Evolutionary conservation across 129 eudicot species (phyloP).

Genomic region (Flaveria linearis): DNA sequence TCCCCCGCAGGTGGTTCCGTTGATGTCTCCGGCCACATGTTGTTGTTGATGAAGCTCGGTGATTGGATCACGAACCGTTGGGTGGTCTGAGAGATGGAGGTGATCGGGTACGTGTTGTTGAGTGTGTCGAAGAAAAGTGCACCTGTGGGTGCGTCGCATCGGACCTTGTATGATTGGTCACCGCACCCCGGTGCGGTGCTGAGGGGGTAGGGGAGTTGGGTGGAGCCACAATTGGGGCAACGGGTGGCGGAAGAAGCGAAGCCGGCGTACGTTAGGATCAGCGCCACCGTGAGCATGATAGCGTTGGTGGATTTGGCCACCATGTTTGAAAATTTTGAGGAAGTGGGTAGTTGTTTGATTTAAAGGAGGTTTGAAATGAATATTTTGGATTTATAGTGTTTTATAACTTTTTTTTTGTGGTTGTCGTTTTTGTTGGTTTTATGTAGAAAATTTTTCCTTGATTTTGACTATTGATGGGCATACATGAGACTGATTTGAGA

Average conservation of each 20-base stretch:
- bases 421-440: conserved; percentile 11
- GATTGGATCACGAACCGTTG: conserved; percentile 72
- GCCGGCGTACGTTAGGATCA: conserved; percentile 39
- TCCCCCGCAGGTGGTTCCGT: too few relatives aligned
- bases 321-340: conserved; percentile 17
- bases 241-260: conserved; percentile 46
- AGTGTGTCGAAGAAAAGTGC: conserved; percentile 53
- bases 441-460: background rate
- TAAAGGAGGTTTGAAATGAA: background rate
- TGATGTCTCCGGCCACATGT: conserved; percentile 9
- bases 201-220: conserved; percentile 62
- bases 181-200: conserved; percentile 76
- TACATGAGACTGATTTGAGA: too few relatives aligned
- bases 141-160: conserved; percentile 39
- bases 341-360: background rate
- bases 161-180: conserved; percentile 62
- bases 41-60: conserved; percentile 55
- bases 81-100: conserved; percentile 46
- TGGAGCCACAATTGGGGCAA: conserved; percentile 58
- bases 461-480: conserved; percentile 22
- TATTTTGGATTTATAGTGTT: background rate
- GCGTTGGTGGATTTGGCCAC: conserved; percentile 29
- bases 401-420: background rate
- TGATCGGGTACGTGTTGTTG: conserved; percentile 79
- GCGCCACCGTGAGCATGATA: conserved; percentile 40